Conservation (phyloP, 2,329 filamentous ascomycete genomes). For the Alternaria brassicae region DNA sequence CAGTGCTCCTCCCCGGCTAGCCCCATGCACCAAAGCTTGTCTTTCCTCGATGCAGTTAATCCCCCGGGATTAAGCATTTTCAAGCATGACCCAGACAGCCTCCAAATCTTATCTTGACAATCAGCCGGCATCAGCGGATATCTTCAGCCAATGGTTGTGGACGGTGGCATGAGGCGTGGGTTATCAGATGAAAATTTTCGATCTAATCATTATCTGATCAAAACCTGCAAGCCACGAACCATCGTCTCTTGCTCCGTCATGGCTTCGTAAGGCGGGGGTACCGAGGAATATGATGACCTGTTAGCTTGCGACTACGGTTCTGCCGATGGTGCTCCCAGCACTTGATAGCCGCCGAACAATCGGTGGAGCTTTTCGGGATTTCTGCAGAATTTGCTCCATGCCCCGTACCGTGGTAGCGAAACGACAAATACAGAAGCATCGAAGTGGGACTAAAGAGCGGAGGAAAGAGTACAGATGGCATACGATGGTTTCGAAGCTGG, state of each 20-base stretch:
- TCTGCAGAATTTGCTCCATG: background rate
- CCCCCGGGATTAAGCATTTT: slow-evolving; percentile 29
- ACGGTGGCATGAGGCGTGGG: slow-evolving; percentile 8
- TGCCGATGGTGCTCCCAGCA: slow-evolving; percentile 1
- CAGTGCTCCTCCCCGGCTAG: slow-evolving; percentile 20
- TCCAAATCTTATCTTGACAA: slow-evolving; percentile 37
- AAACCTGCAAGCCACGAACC: slow-evolving; percentile 16
- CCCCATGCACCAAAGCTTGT: slow-evolving; percentile 14
- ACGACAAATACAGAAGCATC: background rate
- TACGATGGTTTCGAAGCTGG: background rate
- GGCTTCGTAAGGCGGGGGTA: slow-evolving; percentile 1
- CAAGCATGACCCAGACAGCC: slow-evolving; percentile 28
- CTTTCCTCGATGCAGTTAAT: slow-evolving; percentile 16
- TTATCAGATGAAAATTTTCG: slow-evolving; percentile 40
- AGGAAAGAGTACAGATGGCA: background rate
- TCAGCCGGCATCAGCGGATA: slow-evolving; percentile 28
- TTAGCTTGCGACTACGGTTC: background rate
- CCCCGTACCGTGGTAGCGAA: slow-evolving; percentile 9
- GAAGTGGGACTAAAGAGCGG: background rate
- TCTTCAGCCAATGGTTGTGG: slow-evolving; percentile 16
- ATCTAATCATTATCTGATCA: slow-evolving; percentile 42
- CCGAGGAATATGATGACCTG: slow-evolving; percentile 1
- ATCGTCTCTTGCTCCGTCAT: slow-evolving; percentile 1
- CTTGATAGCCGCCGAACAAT: background rate
- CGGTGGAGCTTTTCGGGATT: slow-evolving; percentile 1